These are phyloP conservation scores for Sphagnum tenellum DNA, from an alignment of 225 moss, liverwort and hornwort genomes.

Conservation along the genomic window DNA sequence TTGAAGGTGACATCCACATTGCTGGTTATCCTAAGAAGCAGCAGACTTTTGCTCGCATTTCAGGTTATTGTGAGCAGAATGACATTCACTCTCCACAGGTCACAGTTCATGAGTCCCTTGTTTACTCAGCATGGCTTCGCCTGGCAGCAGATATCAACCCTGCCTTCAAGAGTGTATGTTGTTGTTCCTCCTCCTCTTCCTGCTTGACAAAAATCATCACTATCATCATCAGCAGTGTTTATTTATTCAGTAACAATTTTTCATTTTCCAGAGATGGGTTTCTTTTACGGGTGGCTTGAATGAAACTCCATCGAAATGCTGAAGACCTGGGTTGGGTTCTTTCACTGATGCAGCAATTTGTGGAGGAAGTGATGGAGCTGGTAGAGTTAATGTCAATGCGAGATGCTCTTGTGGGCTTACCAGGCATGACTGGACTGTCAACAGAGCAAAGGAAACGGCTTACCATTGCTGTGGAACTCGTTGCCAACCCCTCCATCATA, in stretches of 20 bases:
- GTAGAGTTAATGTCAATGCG: constrained; percentile 25
- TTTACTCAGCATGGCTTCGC: constrained; percentile 81
- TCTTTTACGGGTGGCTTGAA: too few species aligned
- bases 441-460: constrained; percentile 34
- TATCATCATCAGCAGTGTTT: too few species aligned
- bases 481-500: constrained; percentile 35
- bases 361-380: constrained; percentile 27
- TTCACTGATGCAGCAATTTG: constrained; percentile 16
- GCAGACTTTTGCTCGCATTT: constrained; percentile 72
- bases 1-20: constrained; percentile 75
- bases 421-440: constrained; percentile 25
- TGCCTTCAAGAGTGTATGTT: constrained; percentile 45
- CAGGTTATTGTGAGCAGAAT: constrained; percentile 79
- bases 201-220: background rate
- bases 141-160: constrained; percentile 39
- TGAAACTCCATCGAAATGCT: too few species aligned
- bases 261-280: too few species aligned
- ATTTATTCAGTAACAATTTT: too few species aligned
- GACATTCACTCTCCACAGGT: constrained; percentile 89
- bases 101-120: constrained; percentile 69
- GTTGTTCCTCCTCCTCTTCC: too few species aligned
- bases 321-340: too few species aligned
- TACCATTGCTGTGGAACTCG: constrained; percentile 36
- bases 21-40: constrained; percentile 67
- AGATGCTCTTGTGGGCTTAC: constrained; percentile 27